Evolutionary conservation across 768 basidiomycete genomes (phyloP), one percentile per base, ranked within the genome.

Genomic region (Collybiopsis confluens): DNA sequence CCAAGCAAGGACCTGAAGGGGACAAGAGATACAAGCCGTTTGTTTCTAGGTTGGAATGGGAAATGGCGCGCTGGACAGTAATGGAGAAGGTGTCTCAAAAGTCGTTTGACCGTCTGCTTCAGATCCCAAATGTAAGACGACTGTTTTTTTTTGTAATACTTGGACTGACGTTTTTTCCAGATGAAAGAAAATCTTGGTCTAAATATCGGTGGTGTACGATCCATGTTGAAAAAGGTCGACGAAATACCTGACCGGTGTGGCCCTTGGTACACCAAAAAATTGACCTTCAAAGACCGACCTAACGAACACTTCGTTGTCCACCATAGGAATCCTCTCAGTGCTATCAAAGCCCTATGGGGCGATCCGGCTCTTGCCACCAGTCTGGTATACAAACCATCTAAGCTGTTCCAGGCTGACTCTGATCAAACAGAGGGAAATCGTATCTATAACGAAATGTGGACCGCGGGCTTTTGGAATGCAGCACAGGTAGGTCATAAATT

Each of bases 341-440:
- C 57, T 15, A 54, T 60, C 30, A 3, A 40, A n/a, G 40, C 36
- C 24, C 55, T 60, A 15, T 45, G 43, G 43, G 36, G 36, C n/a
- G 36, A 37, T 37, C 36, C 36, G 36, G 10, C 36, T 37, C 36
- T 37, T 10, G 36, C 36, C 36, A 37, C 10, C 11, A n/a, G n/a
- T 8, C 43, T 69, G 40, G 20, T 41, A 0, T 72, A 68, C 41
- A 60, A 44, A 4, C 68, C 68, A 57, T 37, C 18, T 38, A 24
- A 58, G 51, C 18, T 67, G 8, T 43, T 46, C 24, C 11, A 54
- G 36, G 26, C 35, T 36, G 35, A 28, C 10, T 30, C 35, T 35
- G 1, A 8, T 16, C 16, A 2, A 38, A 37, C 47, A 18, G 16
- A 8, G 16, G 9, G 16, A 16, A 36, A 36, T 36, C 9, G 8